Conservation (phyloP, 345 rosid species). For the Jatropha curcas region DNA sequence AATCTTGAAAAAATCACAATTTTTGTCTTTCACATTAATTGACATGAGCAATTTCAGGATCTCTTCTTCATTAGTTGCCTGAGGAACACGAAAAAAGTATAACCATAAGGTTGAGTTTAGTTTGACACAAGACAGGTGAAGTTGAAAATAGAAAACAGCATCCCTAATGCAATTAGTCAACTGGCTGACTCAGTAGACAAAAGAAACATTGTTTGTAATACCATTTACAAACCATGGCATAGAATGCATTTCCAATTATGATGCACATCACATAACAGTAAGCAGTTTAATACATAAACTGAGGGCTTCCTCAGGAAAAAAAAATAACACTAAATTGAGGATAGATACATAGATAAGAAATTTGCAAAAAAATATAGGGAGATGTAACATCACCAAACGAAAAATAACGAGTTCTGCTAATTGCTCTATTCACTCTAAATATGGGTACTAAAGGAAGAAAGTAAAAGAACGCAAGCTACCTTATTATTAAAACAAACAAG, state of each 20-base stretch:
- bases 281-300: too few species aligned
- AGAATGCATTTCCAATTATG: background rate
- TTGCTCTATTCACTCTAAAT: background rate
- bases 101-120: background rate
- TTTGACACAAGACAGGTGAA: background rate
- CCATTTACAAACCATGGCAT: too few species aligned
- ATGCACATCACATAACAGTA: too few species aligned
- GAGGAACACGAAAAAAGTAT: slow-evolving; percentile 25
- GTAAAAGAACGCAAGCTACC: slow-evolving; percentile 37
- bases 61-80: slow-evolving; percentile 65
- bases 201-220: too few species aligned
- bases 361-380: background rate
- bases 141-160: background rate
- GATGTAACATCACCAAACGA: background rate
- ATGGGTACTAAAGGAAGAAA: background rate
- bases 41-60: slow-evolving; percentile 54
- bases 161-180: background rate
- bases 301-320: too few species aligned
- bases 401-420: too few species aligned
- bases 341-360: background rate
- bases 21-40: slow-evolving; percentile 58
- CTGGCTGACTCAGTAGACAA: background rate
- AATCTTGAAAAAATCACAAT: slow-evolving; percentile 60
- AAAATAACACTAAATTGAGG: background rate
- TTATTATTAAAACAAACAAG: slow-evolving; percentile 49